phyloP scores from a whole-genome alignment of 805 yeast genomes.

The Candida ortonii region DNA sequence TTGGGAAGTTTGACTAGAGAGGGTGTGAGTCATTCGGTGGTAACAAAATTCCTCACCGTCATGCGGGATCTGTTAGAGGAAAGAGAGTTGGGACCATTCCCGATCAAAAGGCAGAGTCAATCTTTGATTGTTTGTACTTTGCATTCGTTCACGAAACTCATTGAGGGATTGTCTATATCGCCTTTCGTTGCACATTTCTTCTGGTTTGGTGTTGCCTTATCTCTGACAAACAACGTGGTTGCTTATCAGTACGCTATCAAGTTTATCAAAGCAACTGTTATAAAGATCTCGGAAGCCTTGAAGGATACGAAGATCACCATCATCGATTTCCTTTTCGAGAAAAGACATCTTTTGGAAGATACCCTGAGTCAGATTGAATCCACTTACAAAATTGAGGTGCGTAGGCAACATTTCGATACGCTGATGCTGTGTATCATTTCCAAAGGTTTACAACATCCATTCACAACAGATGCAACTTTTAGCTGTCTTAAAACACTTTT shows the following conservation, averaged over 20 bases:
- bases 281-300: constrained; percentile 32
- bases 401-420: constrained; percentile 47
- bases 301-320: constrained; percentile 28
- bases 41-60: constrained; percentile 20
- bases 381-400: constrained; percentile 37
- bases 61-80: constrained; percentile 29
- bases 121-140: constrained; percentile 39
- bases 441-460: constrained; percentile 60
- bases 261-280: constrained; percentile 36
- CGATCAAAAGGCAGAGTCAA: constrained; percentile 8
- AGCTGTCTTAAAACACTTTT: constrained; percentile 43
- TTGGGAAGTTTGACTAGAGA: constrained; percentile 65
- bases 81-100: constrained; percentile 19
- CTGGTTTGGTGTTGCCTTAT: constrained; percentile 40
- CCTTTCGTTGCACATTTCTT: constrained; percentile 45
- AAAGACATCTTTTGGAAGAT: constrained; percentile 40
- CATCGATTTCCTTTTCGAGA: constrained; percentile 29
- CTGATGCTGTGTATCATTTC: constrained; percentile 46
- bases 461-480: constrained; percentile 48
- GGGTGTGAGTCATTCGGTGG: constrained; percentile 59
- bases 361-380: constrained; percentile 43
- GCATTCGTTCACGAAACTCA: constrained; percentile 46
- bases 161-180: constrained; percentile 48
- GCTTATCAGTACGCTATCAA: constrained; percentile 32
- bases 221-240: constrained; percentile 26